Conservation (phyloP, 768 basidiomycete species). For the Mycena kentingensis region DNA sequence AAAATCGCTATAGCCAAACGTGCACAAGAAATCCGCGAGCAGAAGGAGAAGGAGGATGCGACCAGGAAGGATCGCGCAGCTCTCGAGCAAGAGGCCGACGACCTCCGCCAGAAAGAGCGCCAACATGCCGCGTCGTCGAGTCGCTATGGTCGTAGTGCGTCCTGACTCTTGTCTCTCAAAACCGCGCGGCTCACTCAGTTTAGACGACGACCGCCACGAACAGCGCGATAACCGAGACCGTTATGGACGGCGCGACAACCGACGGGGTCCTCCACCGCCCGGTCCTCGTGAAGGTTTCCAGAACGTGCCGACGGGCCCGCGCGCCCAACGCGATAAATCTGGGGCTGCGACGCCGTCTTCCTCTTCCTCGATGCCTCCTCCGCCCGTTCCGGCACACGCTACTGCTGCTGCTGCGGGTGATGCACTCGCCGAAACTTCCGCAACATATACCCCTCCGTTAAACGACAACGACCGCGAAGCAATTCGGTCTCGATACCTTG, state of each 20-base stretch:
- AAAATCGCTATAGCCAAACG: constrained; percentile 87
- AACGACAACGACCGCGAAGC: constrained; percentile 78
- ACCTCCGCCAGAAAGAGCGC: constrained; percentile 56
- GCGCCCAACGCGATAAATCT: constrained; percentile 65
- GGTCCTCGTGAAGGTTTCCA: constrained; percentile 51
- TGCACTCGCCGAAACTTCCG: constrained; percentile 34
- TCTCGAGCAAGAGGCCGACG: constrained; percentile 77
- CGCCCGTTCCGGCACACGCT: constrained; percentile 18
- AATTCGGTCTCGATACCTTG: constrained; percentile 91
- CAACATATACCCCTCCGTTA: constrained; percentile 62
- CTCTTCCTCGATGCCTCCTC: constrained; percentile 38
- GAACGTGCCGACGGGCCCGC: constrained; percentile 83
- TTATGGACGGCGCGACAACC: constrained; percentile 35
- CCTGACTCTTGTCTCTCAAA: constrained; percentile 16
- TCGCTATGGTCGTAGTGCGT: constrained; percentile 44
- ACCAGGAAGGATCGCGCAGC: constrained; percentile 61
- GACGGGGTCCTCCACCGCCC: constrained; percentile 38
- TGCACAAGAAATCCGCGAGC: constrained; percentile 75
- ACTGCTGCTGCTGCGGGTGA: constrained; percentile 5
- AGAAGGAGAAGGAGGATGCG: constrained; percentile 66
- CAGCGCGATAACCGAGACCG: constrained; percentile 49
- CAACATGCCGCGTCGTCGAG: constrained; percentile 37
- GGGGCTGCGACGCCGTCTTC: constrained; percentile 34
- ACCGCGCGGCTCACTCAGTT: constrained; percentile 18
- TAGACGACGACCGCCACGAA: constrained; percentile 40